phyloP scores from a whole-genome alignment of 2,329 filamentous ascomycete genomes.

The Alternaria solani region DNA sequence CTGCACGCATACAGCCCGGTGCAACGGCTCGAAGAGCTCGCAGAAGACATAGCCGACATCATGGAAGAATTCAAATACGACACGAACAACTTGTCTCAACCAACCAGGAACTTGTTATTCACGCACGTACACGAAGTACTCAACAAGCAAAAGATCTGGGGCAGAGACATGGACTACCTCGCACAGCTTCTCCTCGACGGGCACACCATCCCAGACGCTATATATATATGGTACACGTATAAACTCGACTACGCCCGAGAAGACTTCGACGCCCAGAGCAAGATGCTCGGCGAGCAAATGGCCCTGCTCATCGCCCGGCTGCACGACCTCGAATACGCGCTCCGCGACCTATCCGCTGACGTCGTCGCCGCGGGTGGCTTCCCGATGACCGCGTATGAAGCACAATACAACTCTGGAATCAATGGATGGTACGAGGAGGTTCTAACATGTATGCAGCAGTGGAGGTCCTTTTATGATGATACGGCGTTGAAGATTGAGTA shows the following conservation, averaged over 20 bases:
- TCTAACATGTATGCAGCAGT: no score
- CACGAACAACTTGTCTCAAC: neutral
- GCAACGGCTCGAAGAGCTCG: neutral
- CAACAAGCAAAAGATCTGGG: neutral
- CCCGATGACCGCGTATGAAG: no score
- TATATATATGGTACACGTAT: neutral
- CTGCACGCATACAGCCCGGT: neutral
- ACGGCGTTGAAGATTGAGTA: neutral
- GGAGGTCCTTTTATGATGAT: neutral
- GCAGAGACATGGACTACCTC: neutral
- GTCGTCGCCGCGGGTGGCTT: accelerated
- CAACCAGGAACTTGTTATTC: neutral
- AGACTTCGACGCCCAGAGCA: accelerated
- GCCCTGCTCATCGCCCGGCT: accelerated
- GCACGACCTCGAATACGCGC: accelerated
- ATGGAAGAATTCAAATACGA: neutral
- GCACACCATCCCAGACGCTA: accelerated
- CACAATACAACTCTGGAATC: no score
- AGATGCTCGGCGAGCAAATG: no score
- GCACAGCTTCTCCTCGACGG: neutral
- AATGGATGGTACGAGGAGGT: accelerated
- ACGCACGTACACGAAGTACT: neutral
- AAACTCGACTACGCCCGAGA: no score
- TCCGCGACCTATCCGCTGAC: no score
- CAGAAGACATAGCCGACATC: neutral